phyloP scores from a whole-genome alignment of 139 green algal species.

The Zygnema cylindricum region DNA sequence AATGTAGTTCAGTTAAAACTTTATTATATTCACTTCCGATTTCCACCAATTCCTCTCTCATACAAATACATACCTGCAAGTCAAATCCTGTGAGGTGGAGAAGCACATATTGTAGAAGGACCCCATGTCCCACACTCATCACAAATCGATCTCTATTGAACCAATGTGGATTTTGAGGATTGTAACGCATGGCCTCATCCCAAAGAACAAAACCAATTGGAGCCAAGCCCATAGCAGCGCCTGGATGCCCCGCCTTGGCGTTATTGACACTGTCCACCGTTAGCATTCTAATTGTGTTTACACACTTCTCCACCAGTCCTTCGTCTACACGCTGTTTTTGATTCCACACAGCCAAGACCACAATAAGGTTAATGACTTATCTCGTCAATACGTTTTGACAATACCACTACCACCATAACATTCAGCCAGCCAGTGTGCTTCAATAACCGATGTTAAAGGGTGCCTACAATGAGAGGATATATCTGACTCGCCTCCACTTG shows the following conservation, averaged over 20 bases:
- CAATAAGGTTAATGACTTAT: no score
- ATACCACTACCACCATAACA: no score
- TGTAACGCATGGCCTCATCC: slow-evolving; percentile 90
- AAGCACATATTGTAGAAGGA: slow-evolving; percentile 96
- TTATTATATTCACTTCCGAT: not conserved
- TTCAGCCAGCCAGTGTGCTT: no score
- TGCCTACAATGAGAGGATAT: no score
- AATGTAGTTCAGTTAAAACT: no score
- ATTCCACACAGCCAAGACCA: no score
- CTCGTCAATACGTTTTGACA: no score
- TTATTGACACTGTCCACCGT: slow-evolving; percentile 64
- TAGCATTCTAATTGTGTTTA: slow-evolving; percentile 79
- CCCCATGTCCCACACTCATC: slow-evolving; percentile 94
- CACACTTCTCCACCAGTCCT: not conserved
- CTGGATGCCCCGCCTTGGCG: slow-evolving; percentile 91
- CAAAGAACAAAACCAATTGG: slow-evolving; percentile 94
- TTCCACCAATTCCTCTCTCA: not conserved
- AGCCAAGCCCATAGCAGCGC: slow-evolving; percentile 93
- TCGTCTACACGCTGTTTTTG: slow-evolving; percentile 13
- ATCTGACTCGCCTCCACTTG: no score
- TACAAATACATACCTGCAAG: slow-evolving; percentile 22
- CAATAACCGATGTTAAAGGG: no score
- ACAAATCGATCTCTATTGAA: slow-evolving; percentile 97
- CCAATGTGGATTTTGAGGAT: slow-evolving; percentile 90
- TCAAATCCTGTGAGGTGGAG: slow-evolving; percentile 92